phyloP scores from a whole-genome alignment of 2,329 filamentous ascomycete genomes.

The Penicillium sp. region DNA sequence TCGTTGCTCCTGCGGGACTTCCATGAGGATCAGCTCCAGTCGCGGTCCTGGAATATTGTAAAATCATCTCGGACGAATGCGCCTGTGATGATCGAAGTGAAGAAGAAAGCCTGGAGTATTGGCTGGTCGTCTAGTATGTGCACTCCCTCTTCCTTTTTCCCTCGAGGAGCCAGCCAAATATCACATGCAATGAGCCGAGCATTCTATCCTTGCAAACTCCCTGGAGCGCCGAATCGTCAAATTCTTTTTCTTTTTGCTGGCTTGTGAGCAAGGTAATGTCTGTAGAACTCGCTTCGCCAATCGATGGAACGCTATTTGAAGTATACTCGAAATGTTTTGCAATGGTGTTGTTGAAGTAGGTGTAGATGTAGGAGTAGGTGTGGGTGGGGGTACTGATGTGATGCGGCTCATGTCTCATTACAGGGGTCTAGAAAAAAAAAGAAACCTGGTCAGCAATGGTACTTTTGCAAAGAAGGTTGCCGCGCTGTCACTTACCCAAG shows the following conservation, averaged over 20 bases:
- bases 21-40: background rate
- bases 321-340: background rate
- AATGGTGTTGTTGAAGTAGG: background rate
- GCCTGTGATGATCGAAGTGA: too few species aligned
- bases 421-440: constrained; percentile 30
- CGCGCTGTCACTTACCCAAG: constrained; percentile 48
- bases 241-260: constrained; percentile 2
- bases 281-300: background rate
- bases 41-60: background rate
- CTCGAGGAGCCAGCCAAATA: background rate
- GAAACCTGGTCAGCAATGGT: constrained; percentile 15
- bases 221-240: constrained; percentile 6
- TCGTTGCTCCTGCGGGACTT: background rate
- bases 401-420: constrained; percentile 32
- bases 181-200: background rate
- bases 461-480: constrained; percentile 14
- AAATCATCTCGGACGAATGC: background rate
- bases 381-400: constrained; percentile 22
- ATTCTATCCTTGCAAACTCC: constrained; percentile 9
- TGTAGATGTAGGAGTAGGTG: background rate
- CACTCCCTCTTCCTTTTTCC: background rate
- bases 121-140: constrained; percentile 8
- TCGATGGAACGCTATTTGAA: background rate
- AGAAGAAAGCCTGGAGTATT: background rate
- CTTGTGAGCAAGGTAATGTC: background rate